phyloP scores from a whole-genome alignment of 208 protist genomes.

The Crithidia acanthocephali region DNA sequence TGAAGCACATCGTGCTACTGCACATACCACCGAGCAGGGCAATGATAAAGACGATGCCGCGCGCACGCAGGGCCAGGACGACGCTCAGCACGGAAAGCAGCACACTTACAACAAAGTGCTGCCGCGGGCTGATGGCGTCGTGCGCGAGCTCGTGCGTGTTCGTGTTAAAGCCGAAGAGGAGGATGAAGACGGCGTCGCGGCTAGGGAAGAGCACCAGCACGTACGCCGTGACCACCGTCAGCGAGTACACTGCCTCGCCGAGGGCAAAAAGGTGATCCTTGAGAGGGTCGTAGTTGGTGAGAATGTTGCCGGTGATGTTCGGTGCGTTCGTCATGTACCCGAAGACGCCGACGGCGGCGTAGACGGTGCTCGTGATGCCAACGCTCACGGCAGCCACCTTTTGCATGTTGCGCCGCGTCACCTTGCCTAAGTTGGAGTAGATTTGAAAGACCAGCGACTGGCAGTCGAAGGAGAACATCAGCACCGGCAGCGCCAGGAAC shows the following conservation, averaged over 20 bases:
- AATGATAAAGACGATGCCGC: conserved; percentile 69
- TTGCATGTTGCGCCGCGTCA: conserved; percentile 61
- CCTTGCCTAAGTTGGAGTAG: conserved; percentile 59
- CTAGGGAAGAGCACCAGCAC: conserved; percentile 77
- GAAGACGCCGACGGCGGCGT: conserved; percentile 71
- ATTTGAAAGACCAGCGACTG: conserved; percentile 84
- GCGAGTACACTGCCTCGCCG: conserved; percentile 63
- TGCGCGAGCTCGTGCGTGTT: conserved; percentile 38
- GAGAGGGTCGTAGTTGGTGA: conserved; percentile 74
- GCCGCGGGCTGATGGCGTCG: conserved; percentile 42
- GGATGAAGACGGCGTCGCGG: conserved; percentile 77
- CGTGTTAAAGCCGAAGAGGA: conserved; percentile 76
- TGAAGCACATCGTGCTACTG: conserved; percentile 77
- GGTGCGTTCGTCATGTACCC: conserved; percentile 68
- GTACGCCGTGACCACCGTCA: conserved; percentile 73
- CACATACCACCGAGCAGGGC: conserved; percentile 71
- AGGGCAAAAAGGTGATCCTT: conserved; percentile 66
- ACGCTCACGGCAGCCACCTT: conserved; percentile 55
- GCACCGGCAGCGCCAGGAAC: conserved; percentile 64
- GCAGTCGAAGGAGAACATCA: conserved; percentile 90
- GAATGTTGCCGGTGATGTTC: conserved; percentile 72
- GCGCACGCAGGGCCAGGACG: conserved; percentile 49
- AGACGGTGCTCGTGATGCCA: conserved; percentile 47
- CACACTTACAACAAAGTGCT: conserved; percentile 66
- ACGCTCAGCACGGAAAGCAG: conserved; percentile 60